phyloP scores from a whole-genome alignment of 352 stramenopile genomes.

The Blastocystis sp. region DNA sequence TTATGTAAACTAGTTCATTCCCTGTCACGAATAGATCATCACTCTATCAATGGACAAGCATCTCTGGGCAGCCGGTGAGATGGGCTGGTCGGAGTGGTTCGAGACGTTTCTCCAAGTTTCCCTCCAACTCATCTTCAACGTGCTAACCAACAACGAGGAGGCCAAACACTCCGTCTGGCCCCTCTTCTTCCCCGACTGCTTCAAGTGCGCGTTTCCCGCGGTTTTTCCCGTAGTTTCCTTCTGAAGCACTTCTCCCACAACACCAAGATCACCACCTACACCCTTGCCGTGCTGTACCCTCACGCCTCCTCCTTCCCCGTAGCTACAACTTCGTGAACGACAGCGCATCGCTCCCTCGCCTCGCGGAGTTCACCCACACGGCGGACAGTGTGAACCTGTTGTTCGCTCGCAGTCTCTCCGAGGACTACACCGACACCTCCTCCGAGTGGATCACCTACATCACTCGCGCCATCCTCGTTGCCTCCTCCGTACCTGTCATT shows the following conservation, averaged over 20 bases:
- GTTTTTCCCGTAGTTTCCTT: slow-evolving; percentile 7
- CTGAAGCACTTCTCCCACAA: slow-evolving; percentile 57
- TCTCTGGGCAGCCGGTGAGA: slow-evolving; percentile 47
- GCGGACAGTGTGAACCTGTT: slow-evolving; percentile 6
- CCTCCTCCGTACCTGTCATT: too few species aligned
- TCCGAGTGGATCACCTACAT: background rate
- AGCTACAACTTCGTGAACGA: slow-evolving; percentile 4
- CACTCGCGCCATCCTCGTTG: background rate
- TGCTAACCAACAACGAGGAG: background rate
- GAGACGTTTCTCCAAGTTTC: slow-evolving; percentile 48
- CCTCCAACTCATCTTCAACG: slow-evolving; percentile 58
- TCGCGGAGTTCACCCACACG: background rate
- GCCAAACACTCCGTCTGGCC: background rate
- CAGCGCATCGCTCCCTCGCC: background rate
- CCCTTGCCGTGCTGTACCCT: slow-evolving; percentile 28
- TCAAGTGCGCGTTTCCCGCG: background rate
- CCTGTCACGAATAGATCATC: slow-evolving; percentile 21
- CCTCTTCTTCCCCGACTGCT: slow-evolving; percentile 38
- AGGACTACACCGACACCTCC: background rate
- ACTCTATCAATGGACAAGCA: slow-evolving; percentile 28
- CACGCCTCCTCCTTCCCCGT: background rate
- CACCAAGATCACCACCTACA: slow-evolving; percentile 1
- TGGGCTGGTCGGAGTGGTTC: slow-evolving; percentile 54
- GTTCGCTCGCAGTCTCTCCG: slow-evolving; percentile 24
- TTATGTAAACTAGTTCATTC: background rate